Percentiles rank a stretch among this genome's conserved stretches.
Conservation (phyloP, 2,329 filamentous ascomycete genomes). For the Aspergillus unguis region DNA sequence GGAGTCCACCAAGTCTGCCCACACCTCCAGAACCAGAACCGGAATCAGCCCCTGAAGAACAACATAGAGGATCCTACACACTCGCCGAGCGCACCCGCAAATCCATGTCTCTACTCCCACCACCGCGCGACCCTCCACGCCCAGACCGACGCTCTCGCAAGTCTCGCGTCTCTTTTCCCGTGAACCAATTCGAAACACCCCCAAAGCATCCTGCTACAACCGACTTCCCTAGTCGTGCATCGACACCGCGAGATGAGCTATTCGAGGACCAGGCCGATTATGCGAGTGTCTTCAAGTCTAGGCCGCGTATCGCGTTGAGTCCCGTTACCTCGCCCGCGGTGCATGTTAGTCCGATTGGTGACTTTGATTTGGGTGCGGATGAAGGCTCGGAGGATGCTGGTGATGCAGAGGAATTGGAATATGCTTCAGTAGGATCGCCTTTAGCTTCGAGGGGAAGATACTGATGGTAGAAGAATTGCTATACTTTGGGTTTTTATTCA, state of each 20-base stretch:
- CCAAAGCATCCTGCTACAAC: slow-evolving; percentile 28
- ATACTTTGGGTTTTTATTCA: neutral
- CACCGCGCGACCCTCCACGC: slow-evolving; percentile 21
- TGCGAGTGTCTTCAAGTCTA: slow-evolving; percentile 77
- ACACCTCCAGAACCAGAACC: neutral
- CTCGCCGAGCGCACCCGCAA: slow-evolving; percentile 76
- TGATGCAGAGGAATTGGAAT: slow-evolving; percentile 19
- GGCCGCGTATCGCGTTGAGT: slow-evolving; percentile 76
- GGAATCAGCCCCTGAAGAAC: slow-evolving; percentile 1
- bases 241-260: slow-evolving; percentile 64
- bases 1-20: too few species aligned
- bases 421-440: slow-evolving; percentile 24
- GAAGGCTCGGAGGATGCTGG: slow-evolving; percentile 10
- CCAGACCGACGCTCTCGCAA: slow-evolving; percentile 18
- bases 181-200: slow-evolving; percentile 57
- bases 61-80: slow-evolving; percentile 31
- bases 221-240: slow-evolving; percentile 28
- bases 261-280: slow-evolving; percentile 71
- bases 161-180: slow-evolving; percentile 45
- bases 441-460: slow-evolving; percentile 16
- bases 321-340: slow-evolving; percentile 52
- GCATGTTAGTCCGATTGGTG: slow-evolving; percentile 31
- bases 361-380: slow-evolving; percentile 23
- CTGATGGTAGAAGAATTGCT: neutral
- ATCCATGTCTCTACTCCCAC: slow-evolving; percentile 67